Evolutionary conservation across 257 asterid genomes (phyloP).

Genomic region (Lycium barbarum): DNA sequence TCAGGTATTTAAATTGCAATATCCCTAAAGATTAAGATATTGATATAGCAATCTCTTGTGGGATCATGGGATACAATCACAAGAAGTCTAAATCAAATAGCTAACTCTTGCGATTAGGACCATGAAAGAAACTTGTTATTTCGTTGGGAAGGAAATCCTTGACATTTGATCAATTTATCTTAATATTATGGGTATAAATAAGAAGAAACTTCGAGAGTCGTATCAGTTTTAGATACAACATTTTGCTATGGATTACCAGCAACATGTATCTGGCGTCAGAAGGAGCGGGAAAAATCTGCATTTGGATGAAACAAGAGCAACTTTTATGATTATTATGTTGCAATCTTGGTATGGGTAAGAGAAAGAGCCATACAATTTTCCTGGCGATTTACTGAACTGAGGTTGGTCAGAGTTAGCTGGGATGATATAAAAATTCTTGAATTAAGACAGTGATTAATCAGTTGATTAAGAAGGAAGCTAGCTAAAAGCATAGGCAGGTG

Average conservation of each 20-base stretch:
- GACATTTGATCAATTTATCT: constrained; percentile 1
- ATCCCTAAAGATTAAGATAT: background rate
- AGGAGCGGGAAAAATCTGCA: constrained; percentile 2
- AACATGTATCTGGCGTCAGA: background rate
- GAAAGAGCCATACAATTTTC: background rate
- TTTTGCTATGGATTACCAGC: constrained; percentile 1
- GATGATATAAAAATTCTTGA: background rate
- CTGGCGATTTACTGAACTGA: background rate
- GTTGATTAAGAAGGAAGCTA: background rate
- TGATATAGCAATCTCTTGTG: background rate
- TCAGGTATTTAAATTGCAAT: background rate
- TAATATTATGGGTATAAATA: background rate
- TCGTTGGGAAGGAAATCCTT: constrained; percentile 8
- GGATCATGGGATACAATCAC: background rate
- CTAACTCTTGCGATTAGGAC: background rate
- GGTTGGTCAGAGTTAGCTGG: background rate
- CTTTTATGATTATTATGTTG: constrained; percentile 7
- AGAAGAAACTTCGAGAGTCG: constrained; percentile 13
- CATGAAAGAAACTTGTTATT: background rate
- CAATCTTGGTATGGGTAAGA: constrained; percentile 16
- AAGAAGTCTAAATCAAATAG: background rate
- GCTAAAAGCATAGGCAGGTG: background rate
- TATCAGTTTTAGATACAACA: background rate
- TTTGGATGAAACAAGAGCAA: background rate
- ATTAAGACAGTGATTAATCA: background rate